A percentile compares a stretch with the other conserved stretches of the same genome.
Evolutionary conservation across 2,329 filamentous ascomycete species (phyloP).

Genomic region (Ophiosphaerella narmari): DNA sequence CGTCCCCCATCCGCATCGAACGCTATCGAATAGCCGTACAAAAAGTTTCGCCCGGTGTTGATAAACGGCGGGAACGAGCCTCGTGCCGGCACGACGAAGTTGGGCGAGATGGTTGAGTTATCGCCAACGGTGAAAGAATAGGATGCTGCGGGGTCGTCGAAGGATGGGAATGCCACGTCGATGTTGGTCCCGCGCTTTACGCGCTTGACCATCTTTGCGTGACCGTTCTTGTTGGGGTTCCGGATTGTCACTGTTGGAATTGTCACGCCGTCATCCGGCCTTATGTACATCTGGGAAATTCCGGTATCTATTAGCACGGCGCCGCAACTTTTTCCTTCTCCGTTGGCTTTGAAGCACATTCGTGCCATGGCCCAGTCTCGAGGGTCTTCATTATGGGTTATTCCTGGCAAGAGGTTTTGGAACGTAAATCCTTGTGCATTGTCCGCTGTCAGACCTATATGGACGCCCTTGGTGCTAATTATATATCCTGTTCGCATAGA

Average conservation of each 20-base stretch:
- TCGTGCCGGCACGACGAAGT: constrained; percentile 32
- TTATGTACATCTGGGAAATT: constrained; percentile 43
- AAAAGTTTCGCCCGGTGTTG: constrained; percentile 42
- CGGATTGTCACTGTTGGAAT: constrained; percentile 36
- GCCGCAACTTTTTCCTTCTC: constrained; percentile 25
- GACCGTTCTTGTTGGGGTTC: constrained; percentile 36
- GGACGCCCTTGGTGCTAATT: constrained; percentile 35
- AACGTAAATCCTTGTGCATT: constrained; percentile 29
- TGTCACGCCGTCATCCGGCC: constrained; percentile 28
- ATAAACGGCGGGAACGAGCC: constrained; percentile 30
- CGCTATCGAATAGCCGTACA: constrained; percentile 38
- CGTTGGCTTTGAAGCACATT: constrained; percentile 38
- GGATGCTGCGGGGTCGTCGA: constrained; percentile 16
- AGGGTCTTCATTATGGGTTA: constrained; percentile 31
- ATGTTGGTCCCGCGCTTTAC: constrained; percentile 37
- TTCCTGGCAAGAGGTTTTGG: constrained; percentile 28
- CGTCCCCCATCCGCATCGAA: constrained; percentile 41
- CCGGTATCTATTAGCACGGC: constrained; percentile 40
- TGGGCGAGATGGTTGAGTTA: constrained; percentile 28
- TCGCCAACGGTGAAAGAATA: constrained; percentile 38
- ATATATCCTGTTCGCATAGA: constrained; percentile 32
- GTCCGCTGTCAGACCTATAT: constrained; percentile 34
- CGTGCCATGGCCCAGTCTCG: constrained; percentile 43
- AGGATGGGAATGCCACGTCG: constrained; percentile 28
- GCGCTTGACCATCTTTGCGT: constrained; percentile 32